Base-by-base conservation (phyloP, 1,284 basidiomycete species). In the Apiotrichum gracile region DNA sequence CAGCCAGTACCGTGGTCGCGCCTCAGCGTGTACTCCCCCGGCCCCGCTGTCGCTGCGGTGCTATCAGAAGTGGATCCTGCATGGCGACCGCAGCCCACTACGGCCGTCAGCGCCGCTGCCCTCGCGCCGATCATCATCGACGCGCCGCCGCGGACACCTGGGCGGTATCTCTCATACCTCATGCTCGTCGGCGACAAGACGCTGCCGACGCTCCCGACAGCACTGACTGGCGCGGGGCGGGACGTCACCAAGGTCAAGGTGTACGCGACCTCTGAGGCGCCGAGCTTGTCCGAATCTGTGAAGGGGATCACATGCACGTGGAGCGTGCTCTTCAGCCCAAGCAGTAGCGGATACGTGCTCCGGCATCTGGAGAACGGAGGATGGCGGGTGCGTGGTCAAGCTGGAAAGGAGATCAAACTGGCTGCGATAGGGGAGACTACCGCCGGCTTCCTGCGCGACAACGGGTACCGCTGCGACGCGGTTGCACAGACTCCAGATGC, bases 221-320 rank as follows among this genome's bases (percentile, higher is more conserved):
- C 52, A 3, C 57, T 73, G 2, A 26, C 48, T 8, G 35, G 27
- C 0, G 61, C 58, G 1, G 64, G 64, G 10, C 48, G 61, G n/a
- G 27, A 12, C 1, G 55, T 64, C 13, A 17, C 49, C 3, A 55
- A 67, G 25, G 44, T 66, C 5, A 41, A 49, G 33, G 66, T 70
- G 21, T 72, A 70, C 54, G 26, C 27, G 46, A 52, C 52, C 25
- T 7, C 22, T 2, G 57, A 53, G 31, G 50, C 53, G 13, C 25
- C 46, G 14, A 53, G 53, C n/a, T 60, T 71, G 2, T 40, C 33
- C 3, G 82, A 21, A 78, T 79, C 22, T 87, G 88, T 0, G 89
- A 90, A 12, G 2, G 16, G 12, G 78, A 82, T 81, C 76, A 86
- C 87, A 26, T 17, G 27, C 4, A 62, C 56, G 82, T 72, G 72